Evolutionary conservation across 192 early-diverging fungal genomes (phyloP).

Genomic region (Backusella parvicylindrica): DNA sequence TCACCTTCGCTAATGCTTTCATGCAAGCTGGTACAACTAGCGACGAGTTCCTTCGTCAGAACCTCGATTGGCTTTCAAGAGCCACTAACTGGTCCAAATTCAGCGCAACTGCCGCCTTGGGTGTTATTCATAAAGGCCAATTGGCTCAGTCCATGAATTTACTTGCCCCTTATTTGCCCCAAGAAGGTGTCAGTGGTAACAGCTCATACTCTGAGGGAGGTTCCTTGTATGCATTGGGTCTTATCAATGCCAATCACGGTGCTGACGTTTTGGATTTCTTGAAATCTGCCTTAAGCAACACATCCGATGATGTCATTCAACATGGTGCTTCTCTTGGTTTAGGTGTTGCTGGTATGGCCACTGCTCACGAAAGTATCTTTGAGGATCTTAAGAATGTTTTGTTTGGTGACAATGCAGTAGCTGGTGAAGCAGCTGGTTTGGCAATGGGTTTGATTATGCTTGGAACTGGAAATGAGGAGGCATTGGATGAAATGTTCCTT

Average conservation of each 20-base stretch:
- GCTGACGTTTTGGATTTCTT: conserved; percentile 78
- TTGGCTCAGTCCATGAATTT: conserved; percentile 77
- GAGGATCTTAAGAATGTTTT: conserved; percentile 86
- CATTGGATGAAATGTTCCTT: conserved; percentile 92
- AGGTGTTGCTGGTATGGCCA: conserved; percentile 96
- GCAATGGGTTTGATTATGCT: conserved; percentile 98
- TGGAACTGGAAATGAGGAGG: conserved; percentile 77
- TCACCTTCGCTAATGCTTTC: conserved; percentile 96
- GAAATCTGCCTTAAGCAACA: conserved; percentile 73
- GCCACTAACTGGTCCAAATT: conserved; percentile 99
- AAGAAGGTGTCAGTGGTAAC: conserved; percentile 78
- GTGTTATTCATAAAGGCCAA: conserved; percentile 99
- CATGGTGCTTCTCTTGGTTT: conserved; percentile 95
- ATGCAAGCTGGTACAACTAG: conserved; percentile 98
- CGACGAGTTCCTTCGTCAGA: conserved; percentile 96
- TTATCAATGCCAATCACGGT: conserved; percentile 97
- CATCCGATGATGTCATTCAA: conserved; percentile 86
- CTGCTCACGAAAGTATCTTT: conserved; percentile 85
- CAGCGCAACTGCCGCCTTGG: conserved; percentile 94
- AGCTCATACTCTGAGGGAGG: conserved; percentile 96
- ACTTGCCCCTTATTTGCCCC: conserved; percentile 91
- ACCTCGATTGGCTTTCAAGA: conserved; percentile 95
- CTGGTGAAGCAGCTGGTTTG: conserved; percentile 94
- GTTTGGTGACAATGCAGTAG: conserved; percentile 93
- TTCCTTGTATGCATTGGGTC: conserved; percentile 93